Base-by-base conservation (phyloP, 2,329 filamentous ascomycete genomes). In the Boeremia exigua region DNA sequence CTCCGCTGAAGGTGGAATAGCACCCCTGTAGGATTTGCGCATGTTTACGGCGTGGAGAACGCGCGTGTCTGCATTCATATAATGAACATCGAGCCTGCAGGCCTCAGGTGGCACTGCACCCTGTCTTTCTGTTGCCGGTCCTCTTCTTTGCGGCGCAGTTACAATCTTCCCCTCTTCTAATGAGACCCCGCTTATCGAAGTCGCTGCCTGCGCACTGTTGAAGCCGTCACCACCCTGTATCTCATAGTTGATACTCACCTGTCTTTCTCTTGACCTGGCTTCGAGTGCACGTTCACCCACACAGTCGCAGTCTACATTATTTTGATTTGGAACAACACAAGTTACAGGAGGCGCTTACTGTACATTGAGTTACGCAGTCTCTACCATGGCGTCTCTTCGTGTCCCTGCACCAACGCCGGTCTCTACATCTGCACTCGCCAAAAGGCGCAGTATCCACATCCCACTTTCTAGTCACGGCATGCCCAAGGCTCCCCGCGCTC, bases 401-500 rank as follows among this genome's bases (percentile, higher is more conserved):
- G 59, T 67, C 39, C 62, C 67, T 49, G 63, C 67, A 19, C 67
- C 61, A 37, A 65, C 62, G 33, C 61, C 65, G 29, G 56, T 57
- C 38, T 58, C 63, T 34, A 59, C 61, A 47, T 67, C 70, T 40
- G 57, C 57, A n/a, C 38, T 55, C 25, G 54, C 60, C 49, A 58
- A 46, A 15, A 65, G 63, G 44, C 62, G 48, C 32, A 62, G 57
- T 51, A 48, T 64, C 29, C 68, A 67, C 56, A 57, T 66, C 45
- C 67, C 71, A 15, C 61, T 74, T 23, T 71, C 71, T 25, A 66
- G 56, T 46, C 70, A 74, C 59, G 71, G 70, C 25, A 58, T 75
- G 66, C 72, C 72, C 11, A 74, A 72, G 48, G 56, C 63, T 40
- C 70, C 70, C 43, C 59, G 63, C 33, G 63, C 65, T 42, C 56